Percentiles rank a stretch among this genome's conserved stretches.
Evolutionary conservation across 2,329 filamentous ascomycete genomes (phyloP).

Genomic region (Talaromyces sp.): DNA sequence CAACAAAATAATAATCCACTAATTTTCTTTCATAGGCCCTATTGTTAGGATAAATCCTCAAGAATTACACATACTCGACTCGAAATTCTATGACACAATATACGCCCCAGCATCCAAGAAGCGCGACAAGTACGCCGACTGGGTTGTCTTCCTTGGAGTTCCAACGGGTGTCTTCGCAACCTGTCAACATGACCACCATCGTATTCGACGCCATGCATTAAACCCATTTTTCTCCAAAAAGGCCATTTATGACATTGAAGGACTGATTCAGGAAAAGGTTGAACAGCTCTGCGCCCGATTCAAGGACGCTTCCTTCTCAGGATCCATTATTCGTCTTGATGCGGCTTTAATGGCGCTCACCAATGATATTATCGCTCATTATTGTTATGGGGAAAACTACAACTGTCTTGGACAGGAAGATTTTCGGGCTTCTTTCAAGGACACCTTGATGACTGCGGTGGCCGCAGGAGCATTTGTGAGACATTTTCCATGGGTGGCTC

Average conservation of each 20-base stretch:
- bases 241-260: conserved; percentile 21
- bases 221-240: conserved; percentile 25
- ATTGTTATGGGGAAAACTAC: conserved; percentile 31
- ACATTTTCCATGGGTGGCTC: conserved; percentile 25
- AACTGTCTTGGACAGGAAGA: conserved; percentile 25
- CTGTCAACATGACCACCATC: conserved; percentile 18
- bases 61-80: conserved; percentile 30
- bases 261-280: not conserved
- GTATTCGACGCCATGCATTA: conserved; percentile 17
- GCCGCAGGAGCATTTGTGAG: conserved; percentile 20
- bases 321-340: conserved; percentile 2
- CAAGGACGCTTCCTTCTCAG: conserved; percentile 15
- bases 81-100: conserved; percentile 28
- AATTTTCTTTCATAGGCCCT: conserved; percentile 18
- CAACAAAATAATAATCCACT: not conserved
- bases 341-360: conserved; percentile 22
- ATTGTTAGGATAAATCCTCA: conserved; percentile 30
- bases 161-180: conserved; percentile 16
- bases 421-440: conserved; percentile 20
- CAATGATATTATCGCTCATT: conserved; percentile 34
- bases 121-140: conserved; percentile 22
- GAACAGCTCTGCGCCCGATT: not conserved
- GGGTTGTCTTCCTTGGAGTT: conserved; percentile 14
- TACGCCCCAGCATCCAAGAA: conserved; percentile 21
- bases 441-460: conserved; percentile 20